A percentile compares a stretch with the other conserved stretches of the same genome.
Evolutionary conservation across 345 rosid species (phyloP).

Genomic region (Brassica incana): DNA sequence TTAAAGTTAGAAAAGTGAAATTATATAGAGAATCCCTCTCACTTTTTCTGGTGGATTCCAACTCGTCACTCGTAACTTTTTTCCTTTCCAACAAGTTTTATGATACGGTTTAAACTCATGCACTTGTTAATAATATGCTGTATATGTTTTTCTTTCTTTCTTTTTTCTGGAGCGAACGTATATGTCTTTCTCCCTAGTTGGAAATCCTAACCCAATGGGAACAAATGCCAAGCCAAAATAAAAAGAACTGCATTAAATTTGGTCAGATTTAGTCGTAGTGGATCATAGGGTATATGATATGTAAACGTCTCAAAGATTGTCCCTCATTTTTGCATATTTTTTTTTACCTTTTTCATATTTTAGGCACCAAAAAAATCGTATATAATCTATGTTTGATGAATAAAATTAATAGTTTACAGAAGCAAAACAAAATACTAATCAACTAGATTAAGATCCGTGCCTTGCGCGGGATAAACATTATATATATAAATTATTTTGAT

Average conservation of each 20-base stretch:
- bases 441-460: too few species aligned
- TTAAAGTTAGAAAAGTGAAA: conserved; percentile 21
- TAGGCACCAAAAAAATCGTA: background rate
- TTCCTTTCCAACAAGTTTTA: conserved; percentile 26
- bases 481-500: too few species aligned
- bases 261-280: background rate
- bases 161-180: too few species aligned
- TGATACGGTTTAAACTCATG: conserved; percentile 6
- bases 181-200: background rate
- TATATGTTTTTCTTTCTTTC: too few species aligned
- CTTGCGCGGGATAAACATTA: too few species aligned
- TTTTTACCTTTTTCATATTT: background rate
- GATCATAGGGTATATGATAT: background rate
- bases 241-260: background rate
- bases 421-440: background rate
- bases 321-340: background rate
- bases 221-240: too few species aligned
- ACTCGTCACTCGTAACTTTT: conserved; percentile 31
- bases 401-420: background rate
- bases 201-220: conserved; percentile 12
- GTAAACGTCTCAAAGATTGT: background rate
- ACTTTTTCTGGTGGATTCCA: conserved; percentile 41
- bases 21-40: conserved; percentile 19
- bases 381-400: background rate
- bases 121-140: background rate